phyloP scores from a whole-genome alignment of 495 filamentous ascomycete species.

The Corynascus novoguineensis region DNA sequence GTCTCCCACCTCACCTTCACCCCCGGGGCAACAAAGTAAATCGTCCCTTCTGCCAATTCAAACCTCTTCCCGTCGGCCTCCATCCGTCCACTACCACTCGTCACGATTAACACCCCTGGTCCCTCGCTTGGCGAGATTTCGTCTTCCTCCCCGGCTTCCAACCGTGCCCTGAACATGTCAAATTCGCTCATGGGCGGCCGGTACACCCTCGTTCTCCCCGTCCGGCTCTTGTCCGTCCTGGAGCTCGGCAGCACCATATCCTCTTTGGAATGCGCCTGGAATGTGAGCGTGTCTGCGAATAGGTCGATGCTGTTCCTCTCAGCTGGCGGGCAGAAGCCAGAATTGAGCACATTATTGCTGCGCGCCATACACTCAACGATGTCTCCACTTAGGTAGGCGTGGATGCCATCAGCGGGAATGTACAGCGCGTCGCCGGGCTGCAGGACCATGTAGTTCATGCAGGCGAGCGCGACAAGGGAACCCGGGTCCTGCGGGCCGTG shows the following conservation, averaged over 20 bases:
- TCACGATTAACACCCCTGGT: constrained; percentile 61
- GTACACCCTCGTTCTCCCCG: constrained; percentile 54
- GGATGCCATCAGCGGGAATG: constrained; percentile 73
- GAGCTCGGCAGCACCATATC: constrained; percentile 49
- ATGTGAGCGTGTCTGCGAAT: constrained; percentile 57
- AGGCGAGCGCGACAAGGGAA: constrained; percentile 58
- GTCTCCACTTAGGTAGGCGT: constrained; percentile 72
- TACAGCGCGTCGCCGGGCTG: constrained; percentile 62
- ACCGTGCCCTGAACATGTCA: constrained; percentile 56
- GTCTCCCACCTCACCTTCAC: constrained; percentile 47
- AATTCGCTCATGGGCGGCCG: constrained; percentile 70
- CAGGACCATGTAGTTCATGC: constrained; percentile 70
- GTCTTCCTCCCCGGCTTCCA: constrained; percentile 55
- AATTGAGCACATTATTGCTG: constrained; percentile 71
- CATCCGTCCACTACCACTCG: constrained; percentile 56
- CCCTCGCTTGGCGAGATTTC: constrained; percentile 52
- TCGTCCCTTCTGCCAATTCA: constrained; percentile 56
- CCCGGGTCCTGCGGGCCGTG: constrained; percentile 57
- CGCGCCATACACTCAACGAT: constrained; percentile 86
- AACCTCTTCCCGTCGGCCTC: constrained; percentile 47
- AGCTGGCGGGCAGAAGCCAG: constrained; percentile 64
- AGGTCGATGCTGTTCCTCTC: constrained; percentile 58
- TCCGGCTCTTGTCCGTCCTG: constrained; percentile 47
- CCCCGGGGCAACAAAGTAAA: constrained; percentile 64
- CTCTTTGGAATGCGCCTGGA: constrained; percentile 51